These are phyloP conservation scores for Geotrichum fermentans DNA, from an alignment of 1,139 yeast genomes.

Conservation along the genomic window DNA sequence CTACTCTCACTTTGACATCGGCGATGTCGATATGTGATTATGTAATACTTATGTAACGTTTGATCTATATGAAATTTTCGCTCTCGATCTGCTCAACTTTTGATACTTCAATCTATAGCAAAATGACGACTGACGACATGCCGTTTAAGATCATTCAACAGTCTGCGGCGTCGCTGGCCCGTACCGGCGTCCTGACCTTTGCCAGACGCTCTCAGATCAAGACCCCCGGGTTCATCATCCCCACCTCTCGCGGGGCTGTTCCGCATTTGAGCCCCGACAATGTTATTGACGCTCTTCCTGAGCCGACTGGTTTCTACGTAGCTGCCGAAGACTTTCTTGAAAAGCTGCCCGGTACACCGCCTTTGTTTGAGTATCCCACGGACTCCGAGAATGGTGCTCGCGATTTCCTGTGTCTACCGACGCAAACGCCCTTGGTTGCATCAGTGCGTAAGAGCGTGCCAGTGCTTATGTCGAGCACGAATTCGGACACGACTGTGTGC, in stretches of 20 bases:
- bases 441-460: conserved; percentile 34
- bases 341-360: conserved; percentile 25
- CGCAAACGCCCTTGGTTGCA: conserved; percentile 28
- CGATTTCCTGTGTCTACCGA: conserved; percentile 28
- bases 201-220: conserved; percentile 15
- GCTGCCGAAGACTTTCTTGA: conserved; percentile 25
- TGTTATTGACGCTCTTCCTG: conserved; percentile 22
- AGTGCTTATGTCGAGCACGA: conserved; percentile 35
- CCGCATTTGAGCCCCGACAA: conserved; percentile 43
- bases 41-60: neutral
- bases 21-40: neutral
- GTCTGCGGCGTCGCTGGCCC: conserved; percentile 15
- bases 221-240: conserved; percentile 36
- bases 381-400: conserved; percentile 19
- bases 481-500: conserved; percentile 33
- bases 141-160: conserved; percentile 11
- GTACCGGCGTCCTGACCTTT: conserved; percentile 10
- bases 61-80: too few species aligned
- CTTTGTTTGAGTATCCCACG: conserved; percentile 24
- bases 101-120: neutral
- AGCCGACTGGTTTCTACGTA: conserved; percentile 26
- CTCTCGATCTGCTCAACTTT: neutral
- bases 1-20: conserved; percentile 67
- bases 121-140: conserved; percentile 14
- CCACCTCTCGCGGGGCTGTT: conserved; percentile 40